Base-by-base conservation (phyloP, 768 basidiomycete species). In the Psilocybe subaeruginosa region DNA sequence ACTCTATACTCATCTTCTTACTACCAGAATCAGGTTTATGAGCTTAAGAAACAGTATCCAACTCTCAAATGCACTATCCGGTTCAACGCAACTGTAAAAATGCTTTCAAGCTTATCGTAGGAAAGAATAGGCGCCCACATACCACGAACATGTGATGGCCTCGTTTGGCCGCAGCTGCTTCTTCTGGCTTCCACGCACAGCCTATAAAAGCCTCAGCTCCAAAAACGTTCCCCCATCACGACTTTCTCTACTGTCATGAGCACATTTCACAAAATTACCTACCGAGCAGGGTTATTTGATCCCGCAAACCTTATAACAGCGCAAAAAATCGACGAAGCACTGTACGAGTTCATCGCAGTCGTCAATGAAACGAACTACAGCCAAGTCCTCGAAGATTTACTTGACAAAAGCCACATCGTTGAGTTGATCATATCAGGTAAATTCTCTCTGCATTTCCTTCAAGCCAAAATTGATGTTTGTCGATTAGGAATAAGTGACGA, bases 341-440 rank as follows among this genome's bases (percentile, higher is more conserved):
- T 70, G 12, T 16, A 56, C 8, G 70, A 69, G 56, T 69, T 74
- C 37, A 50, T 52, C 19, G 62, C 50, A 8, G 66, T 69, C 30
- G 19, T 76, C 39, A 73, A 61, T 31, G 55, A 61, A 29, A 41
- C 54, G 3, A 75, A 73, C 55, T 65, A 64, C 31, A 51, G 47
- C 16, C 54, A 53, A 11, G 63, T 71, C 8, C 52, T 76, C 11
- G 54, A 63, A 7, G 68, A 66, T 14, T n/a, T 76, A 16, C 37
- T 73, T 2, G 58, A 72, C 6, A 62, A 72, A 30, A 54, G 8
- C 4, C 64, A 66, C n/a, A 58, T 61, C 2, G 37, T 72, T 12
- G 73, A 70, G 54, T 65, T 74, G 8, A 52, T 73, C 45, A 31
- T 75, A 9, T 72, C 71, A 46, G 56, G 73, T 67, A 60, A 46